phyloP scores from a whole-genome alignment of 768 basidiomycete genomes.

The Lactarius indigo region DNA sequence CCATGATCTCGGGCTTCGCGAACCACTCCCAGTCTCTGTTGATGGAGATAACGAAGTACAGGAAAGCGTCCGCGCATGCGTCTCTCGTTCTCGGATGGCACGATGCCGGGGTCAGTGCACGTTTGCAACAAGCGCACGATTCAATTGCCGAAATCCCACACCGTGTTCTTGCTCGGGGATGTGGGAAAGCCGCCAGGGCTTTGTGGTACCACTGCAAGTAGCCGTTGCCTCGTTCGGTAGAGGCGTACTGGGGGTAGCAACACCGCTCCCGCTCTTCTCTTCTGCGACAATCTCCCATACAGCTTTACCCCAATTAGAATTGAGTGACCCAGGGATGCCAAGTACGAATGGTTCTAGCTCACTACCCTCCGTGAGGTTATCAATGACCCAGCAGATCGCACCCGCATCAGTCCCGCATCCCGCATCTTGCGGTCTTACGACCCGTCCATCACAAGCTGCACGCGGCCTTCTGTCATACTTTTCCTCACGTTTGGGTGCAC shows the following conservation, averaged over 20 bases:
- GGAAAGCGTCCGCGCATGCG: constrained; percentile 12
- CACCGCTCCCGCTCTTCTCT: too few relatives aligned
- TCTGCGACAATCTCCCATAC: constrained; percentile 1
- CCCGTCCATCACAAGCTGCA: constrained; percentile 16
- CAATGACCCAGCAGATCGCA: constrained; percentile 1
- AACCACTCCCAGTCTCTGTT: constrained; percentile 6
- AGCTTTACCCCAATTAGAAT: background rate
- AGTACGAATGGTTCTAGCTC: constrained; percentile 9
- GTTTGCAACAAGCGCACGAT: constrained; percentile 10
- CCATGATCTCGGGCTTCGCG: background rate
- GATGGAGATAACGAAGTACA: constrained; percentile 7
- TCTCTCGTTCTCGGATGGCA: background rate
- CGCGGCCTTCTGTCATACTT: constrained; percentile 4
- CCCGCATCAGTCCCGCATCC: too few relatives aligned
- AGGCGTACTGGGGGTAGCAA: too few relatives aligned
- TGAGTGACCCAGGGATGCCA: constrained; percentile 9
- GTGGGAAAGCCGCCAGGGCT: too few relatives aligned
- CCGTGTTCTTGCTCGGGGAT: too few relatives aligned
- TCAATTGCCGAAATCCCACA: background rate
- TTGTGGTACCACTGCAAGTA: too few relatives aligned
- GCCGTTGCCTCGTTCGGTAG: too few relatives aligned
- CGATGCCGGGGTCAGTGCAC: constrained; percentile 10
- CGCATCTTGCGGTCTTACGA: background rate
- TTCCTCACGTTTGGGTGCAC: background rate
- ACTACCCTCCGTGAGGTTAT: background rate